phyloP scores from a whole-genome alignment of 2,329 filamentous ascomycete species.

The Tolypocladium guangdongense region DNA sequence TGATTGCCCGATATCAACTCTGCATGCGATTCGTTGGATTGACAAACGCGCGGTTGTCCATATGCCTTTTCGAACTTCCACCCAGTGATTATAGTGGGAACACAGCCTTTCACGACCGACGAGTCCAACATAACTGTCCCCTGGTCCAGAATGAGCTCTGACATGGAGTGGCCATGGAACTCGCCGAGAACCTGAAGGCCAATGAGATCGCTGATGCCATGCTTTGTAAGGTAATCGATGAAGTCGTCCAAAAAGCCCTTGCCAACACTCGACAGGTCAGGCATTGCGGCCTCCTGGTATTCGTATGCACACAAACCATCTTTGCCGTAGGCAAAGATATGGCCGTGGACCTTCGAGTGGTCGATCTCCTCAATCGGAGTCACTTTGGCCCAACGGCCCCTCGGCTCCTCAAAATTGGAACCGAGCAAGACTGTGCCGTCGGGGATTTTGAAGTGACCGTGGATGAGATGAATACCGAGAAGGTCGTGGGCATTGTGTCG shows the following conservation, averaged over 20 bases:
- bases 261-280: background rate
- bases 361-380: background rate
- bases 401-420: background rate
- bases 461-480: slow-evolving; percentile 1
- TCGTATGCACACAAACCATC: background rate
- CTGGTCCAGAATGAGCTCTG: background rate
- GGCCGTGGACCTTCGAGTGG: background rate
- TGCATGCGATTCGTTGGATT: background rate
- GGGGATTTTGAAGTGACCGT: background rate
- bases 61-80: background rate
- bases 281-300: background rate
- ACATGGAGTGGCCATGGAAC: background rate
- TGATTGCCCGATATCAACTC: background rate
- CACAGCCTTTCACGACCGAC: background rate
- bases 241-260: background rate
- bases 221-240: background rate
- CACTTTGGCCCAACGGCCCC: background rate
- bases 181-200: background rate
- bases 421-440: background rate
- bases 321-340: background rate
- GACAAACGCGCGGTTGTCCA: background rate
- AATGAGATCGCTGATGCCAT: background rate
- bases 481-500: background rate
- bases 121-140: background rate
- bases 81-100: background rate